phyloP scores from a whole-genome alignment of 2,329 filamentous ascomycete species.

The Mycosphaerella sp. region DNA sequence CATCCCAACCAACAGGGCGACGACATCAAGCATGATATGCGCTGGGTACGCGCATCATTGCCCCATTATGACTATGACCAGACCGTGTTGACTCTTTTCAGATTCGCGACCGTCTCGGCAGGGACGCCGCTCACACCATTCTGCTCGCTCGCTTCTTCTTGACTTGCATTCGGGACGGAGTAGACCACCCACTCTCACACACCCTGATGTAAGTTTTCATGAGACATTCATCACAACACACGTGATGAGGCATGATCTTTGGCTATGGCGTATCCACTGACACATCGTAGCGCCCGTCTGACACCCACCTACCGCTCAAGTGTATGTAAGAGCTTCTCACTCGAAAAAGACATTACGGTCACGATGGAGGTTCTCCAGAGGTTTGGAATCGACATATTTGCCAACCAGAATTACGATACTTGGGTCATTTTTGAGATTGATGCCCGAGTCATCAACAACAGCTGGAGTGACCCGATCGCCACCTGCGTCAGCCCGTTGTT shows the following conservation, averaged over 20 bases:
- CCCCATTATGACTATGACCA: slow-evolving; percentile 1
- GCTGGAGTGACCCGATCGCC: slow-evolving; percentile 56
- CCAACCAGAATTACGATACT: slow-evolving; percentile 54
- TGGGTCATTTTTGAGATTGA: slow-evolving; percentile 86
- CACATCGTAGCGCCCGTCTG: slow-evolving; percentile 23
- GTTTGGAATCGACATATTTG: slow-evolving; percentile 72
- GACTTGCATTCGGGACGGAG: slow-evolving; percentile 13
- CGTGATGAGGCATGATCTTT: too few relatives aligned
- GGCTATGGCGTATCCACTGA: too few relatives aligned
- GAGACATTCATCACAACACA: too few relatives aligned
- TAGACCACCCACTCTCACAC: slow-evolving; percentile 26
- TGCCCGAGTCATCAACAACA: slow-evolving; percentile 80
- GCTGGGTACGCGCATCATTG: slow-evolving; percentile 21
- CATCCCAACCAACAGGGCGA: slow-evolving; percentile 25
- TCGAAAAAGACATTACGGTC: slow-evolving; percentile 62
- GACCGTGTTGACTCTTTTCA: background rate
- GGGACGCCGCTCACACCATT: slow-evolving; percentile 15
- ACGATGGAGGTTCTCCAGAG: slow-evolving; percentile 69
- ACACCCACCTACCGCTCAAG: slow-evolving; percentile 24
- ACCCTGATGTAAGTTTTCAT: background rate
- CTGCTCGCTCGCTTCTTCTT: slow-evolving; percentile 23
- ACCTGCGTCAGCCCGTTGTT: slow-evolving; percentile 70
- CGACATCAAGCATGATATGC: slow-evolving; percentile 17
- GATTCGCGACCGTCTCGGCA: slow-evolving; percentile 12
- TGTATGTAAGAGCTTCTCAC: slow-evolving; percentile 52